These are phyloP conservation scores for Sphaerostilbella broomeana DNA, from an alignment of 2,329 filamentous ascomycete genomes.

Conservation along the genomic window DNA sequence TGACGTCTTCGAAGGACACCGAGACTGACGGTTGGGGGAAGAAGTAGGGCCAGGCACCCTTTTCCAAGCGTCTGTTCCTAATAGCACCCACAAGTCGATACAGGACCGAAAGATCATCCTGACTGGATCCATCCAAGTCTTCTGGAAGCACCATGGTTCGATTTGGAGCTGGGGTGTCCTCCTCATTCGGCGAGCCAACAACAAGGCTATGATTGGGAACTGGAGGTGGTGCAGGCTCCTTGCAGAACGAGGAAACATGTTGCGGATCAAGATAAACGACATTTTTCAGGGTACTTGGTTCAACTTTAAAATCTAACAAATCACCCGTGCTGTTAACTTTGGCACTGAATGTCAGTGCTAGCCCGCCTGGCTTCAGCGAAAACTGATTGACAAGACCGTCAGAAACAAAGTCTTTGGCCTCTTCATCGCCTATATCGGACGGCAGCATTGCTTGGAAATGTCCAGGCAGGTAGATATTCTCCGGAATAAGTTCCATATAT, in stretches of 20 bases:
- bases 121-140: constrained; percentile 37
- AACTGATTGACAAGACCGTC: constrained; percentile 42
- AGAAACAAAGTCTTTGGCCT: constrained; percentile 25
- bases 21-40: constrained; percentile 36
- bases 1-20: constrained; percentile 33
- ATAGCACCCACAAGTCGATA: constrained; percentile 42
- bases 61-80: constrained; percentile 35
- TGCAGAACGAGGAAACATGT: constrained; percentile 40
- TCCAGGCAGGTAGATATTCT: constrained; percentile 55
- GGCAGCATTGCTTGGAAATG: constrained; percentile 54
- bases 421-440: constrained; percentile 23
- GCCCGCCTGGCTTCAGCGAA: constrained; percentile 46
- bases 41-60: constrained; percentile 45
- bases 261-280: constrained; percentile 52
- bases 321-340: constrained; percentile 47
- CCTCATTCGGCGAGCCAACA: constrained; percentile 22
- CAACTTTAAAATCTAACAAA: constrained; percentile 48
- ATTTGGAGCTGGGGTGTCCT: constrained; percentile 18
- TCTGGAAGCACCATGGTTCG: constrained; percentile 38
- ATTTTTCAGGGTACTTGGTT: constrained; percentile 45
- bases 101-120: constrained; percentile 41
- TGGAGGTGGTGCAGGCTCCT: constrained; percentile 24
- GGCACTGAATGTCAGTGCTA: constrained; percentile 57
- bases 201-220: constrained; percentile 21
- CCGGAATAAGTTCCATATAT: constrained; percentile 53